Evolutionary conservation across 1,139 yeast species (phyloP), one percentile per base, ranked within the genome.

Genomic region (Debaryomycetaceae sp.): DNA sequence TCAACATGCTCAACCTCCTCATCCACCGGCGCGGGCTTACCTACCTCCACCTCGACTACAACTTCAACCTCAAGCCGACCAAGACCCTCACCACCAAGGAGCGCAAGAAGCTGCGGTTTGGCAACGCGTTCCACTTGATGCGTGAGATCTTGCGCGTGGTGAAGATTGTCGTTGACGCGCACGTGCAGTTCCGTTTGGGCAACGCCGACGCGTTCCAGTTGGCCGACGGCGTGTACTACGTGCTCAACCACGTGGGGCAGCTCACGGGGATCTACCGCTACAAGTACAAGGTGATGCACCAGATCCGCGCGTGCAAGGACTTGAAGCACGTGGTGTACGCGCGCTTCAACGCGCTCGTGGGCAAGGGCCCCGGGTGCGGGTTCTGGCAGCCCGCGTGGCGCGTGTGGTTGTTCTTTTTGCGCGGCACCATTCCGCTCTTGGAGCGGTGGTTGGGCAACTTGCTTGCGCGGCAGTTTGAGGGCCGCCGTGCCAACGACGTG

Each of bases 351-450:
- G 60, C 61, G 21, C 70, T 73, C 23, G 83, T 93, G 24, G 97
- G 97, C 1, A 91, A 91, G 51, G 99, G 99, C 1, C 98, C 98
- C 1, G 99, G 99, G 0, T 85, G 95, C 61, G 99, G 99, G 2
- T 85, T 91, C 54, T 93, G 99, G 99, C 98, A 91, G 49, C 98
- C 98, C 1, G 84, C 96, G 2, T 91, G 98, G 98, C 68, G 96
- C 44, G 93, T 89, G 2, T 93, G 98, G 99, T 63, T 93, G 3
- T 84, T 80, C 36, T 91, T 91, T 53, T 59, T 91, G 59, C 67
- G 98, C 46, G 99, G 99, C 11, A 82, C 81, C n/a, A 82, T 88
- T 19, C 98, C 99, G 0, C 57, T 91, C 28, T 61, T 93, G 12
- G 98, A 93, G 53, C 66, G 96, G 53, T 93, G 98, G 98, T 61